phyloP scores from a whole-genome alignment of 495 filamentous ascomycete species.

The Trichodelitschia bisporula region DNA sequence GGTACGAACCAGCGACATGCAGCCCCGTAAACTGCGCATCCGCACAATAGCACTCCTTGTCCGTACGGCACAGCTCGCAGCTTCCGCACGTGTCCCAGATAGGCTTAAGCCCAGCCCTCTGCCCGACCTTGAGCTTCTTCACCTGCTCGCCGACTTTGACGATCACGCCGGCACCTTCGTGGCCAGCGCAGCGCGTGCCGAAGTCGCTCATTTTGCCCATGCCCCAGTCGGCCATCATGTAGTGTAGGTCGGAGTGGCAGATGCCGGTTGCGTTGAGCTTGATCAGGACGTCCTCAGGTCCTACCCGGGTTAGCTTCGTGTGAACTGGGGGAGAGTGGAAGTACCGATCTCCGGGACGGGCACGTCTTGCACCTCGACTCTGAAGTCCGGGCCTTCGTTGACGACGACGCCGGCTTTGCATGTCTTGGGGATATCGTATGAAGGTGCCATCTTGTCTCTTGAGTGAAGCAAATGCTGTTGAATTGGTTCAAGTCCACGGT shows the following conservation, averaged over 20 bases:
- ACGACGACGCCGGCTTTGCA: slow-evolving; percentile 29
- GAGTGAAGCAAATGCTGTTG: no score
- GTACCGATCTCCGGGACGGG: slow-evolving; percentile 27
- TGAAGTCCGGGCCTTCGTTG: slow-evolving; percentile 28
- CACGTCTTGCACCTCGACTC: slow-evolving; percentile 24
- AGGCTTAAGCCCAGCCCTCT: slow-evolving; percentile 33
- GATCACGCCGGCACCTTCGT: slow-evolving; percentile 31
- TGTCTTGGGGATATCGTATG: slow-evolving; percentile 25
- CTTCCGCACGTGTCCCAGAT: slow-evolving; percentile 25
- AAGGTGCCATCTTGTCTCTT: no score
- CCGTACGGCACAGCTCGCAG: slow-evolving; percentile 22
- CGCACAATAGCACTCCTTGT: slow-evolving; percentile 16
- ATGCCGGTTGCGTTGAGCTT: slow-evolving; percentile 18
- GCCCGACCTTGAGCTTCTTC: slow-evolving; percentile 29
- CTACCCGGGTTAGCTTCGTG: slow-evolving; percentile 3
- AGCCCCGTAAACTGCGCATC: slow-evolving; percentile 15
- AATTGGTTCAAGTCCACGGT: no score
- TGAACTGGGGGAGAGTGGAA: neutral
- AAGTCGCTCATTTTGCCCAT: slow-evolving; percentile 23
- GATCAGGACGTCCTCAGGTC: slow-evolving; percentile 17
- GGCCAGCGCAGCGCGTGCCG: slow-evolving; percentile 24
- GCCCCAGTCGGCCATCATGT: slow-evolving; percentile 19
- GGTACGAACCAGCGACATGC: slow-evolving; percentile 11
- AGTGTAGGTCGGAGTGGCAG: slow-evolving; percentile 18
- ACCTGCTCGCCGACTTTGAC: slow-evolving; percentile 26